phyloP scores from a whole-genome alignment of 345 rosid species.

The Linum tenue region DNA sequence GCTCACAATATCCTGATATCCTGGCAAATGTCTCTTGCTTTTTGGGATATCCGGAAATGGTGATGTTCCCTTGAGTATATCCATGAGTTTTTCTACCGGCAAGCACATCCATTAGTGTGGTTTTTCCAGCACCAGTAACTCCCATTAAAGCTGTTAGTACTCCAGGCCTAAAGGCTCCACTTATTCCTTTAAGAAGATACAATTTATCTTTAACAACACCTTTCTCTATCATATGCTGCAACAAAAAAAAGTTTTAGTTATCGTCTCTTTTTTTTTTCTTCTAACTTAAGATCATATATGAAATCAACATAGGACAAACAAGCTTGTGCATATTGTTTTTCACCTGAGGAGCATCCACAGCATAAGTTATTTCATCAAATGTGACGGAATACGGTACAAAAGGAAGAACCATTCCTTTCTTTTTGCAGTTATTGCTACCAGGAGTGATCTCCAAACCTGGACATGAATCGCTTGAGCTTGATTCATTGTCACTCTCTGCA shows the following conservation, averaged over 20 bases:
- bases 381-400: conserved; percentile 4
- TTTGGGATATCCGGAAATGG: conserved; percentile 5
- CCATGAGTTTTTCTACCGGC: conserved; percentile 13
- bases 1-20: conserved; percentile 8
- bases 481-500: background rate
- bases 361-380: conserved; percentile 1
- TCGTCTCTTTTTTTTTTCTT: no score
- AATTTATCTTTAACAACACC: conserved; percentile 13
- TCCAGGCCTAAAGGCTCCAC: conserved; percentile 26
- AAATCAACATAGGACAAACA: background rate
- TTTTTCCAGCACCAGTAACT: conserved; percentile 28
- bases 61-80: conserved; percentile 2
- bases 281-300: background rate
- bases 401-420: conserved; percentile 7
- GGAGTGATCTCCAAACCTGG: background rate
- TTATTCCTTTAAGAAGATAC: conserved; percentile 17
- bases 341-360: background rate
- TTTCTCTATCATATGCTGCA: conserved; percentile 7
- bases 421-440: background rate
- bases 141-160: conserved; percentile 27
- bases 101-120: conserved; percentile 21
- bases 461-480: background rate
- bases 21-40: conserved; percentile 11
- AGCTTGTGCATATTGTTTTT: background rate
- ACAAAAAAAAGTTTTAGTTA: no score